Conservation (phyloP, 805 yeast species). For the Saturnispora hagleri region DNA sequence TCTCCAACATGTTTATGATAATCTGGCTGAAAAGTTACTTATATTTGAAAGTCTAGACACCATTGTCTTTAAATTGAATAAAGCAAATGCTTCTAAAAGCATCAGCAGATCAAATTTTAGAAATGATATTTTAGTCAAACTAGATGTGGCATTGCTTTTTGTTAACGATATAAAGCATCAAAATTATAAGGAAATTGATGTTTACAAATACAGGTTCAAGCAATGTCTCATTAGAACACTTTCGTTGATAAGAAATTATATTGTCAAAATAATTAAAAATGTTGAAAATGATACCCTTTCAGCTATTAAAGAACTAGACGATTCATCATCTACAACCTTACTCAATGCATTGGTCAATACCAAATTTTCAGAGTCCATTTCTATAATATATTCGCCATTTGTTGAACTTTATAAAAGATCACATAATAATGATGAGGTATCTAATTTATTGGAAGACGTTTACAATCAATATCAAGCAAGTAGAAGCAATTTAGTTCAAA, state of each 20-base stretch:
- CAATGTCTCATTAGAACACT: conserved; percentile 79
- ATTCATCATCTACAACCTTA: conserved; percentile 27
- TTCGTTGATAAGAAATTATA: conserved; percentile 62
- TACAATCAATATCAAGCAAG: conserved; percentile 51
- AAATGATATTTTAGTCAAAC: conserved; percentile 38
- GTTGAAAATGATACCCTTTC: conserved; percentile 21
- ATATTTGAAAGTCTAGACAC: conserved; percentile 65
- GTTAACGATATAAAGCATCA: conserved; percentile 40
- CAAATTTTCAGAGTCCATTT: conserved; percentile 40
- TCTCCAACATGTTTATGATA: conserved; percentile 33
- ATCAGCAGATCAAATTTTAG: conserved; percentile 52
- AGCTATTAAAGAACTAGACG: conserved; percentile 14
- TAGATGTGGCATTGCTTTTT: conserved; percentile 63
- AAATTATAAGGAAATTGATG: conserved; percentile 55
- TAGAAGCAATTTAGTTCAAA: conserved; percentile 41
- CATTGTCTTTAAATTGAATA: conserved; percentile 58
- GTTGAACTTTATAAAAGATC: conserved; percentile 19
- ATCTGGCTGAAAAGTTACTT: conserved; percentile 40
- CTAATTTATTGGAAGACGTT: conserved; percentile 60
- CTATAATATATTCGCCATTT: conserved; percentile 16
- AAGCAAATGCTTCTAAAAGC: conserved; percentile 54
- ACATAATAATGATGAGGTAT: conserved; percentile 29
- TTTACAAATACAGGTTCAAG: conserved; percentile 62
- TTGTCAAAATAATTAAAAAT: conserved; percentile 36
- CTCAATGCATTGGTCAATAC: conserved; percentile 58